These are phyloP conservation scores for Sextonia rubra DNA, from an alignment of 164 flowering plant species.

Conservation along the genomic window DNA sequence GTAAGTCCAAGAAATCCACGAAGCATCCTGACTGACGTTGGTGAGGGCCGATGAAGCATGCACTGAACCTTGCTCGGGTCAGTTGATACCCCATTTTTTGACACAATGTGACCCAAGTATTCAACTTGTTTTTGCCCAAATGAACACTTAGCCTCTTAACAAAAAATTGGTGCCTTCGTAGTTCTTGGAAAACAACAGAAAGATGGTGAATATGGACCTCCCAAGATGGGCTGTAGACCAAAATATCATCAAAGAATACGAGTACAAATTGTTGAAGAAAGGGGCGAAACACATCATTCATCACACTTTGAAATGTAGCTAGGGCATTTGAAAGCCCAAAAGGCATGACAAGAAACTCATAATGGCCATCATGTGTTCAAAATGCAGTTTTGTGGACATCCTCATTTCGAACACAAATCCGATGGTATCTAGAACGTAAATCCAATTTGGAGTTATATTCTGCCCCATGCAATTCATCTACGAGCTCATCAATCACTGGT, in stretches of 20 bases:
- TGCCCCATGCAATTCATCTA: conserved; percentile 4
- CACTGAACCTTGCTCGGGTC: too few relatives aligned
- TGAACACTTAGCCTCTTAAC: too few relatives aligned
- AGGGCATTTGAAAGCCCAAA: not conserved
- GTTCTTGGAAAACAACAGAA: too few relatives aligned
- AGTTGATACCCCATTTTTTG: too few relatives aligned
- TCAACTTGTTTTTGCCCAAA: too few relatives aligned
- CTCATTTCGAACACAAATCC: too few relatives aligned
- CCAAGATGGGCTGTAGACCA: not conserved
- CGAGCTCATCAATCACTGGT: not conserved
- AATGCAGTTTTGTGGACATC: conserved; percentile 1
- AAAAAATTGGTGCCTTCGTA: too few relatives aligned
- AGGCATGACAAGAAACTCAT: conserved; percentile 3
- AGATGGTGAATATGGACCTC: too few relatives aligned
- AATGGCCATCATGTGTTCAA: not conserved
- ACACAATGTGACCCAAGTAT: too few relatives aligned
- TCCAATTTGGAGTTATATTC: not conserved
- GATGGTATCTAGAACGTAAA: conserved; percentile 4
- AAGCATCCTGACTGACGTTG: too few relatives aligned
- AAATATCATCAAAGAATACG: conserved; percentile 6
- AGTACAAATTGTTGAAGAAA: not conserved
- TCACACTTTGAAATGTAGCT: not conserved
- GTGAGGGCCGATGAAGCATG: too few relatives aligned
- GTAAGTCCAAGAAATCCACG: too few relatives aligned
- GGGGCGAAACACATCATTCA: not conserved